A percentile compares a stretch with the other conserved stretches of the same genome.
Conservation (phyloP, 192 early-diverging fungal genomes). For the Coemansia guatemalensis region DNA sequence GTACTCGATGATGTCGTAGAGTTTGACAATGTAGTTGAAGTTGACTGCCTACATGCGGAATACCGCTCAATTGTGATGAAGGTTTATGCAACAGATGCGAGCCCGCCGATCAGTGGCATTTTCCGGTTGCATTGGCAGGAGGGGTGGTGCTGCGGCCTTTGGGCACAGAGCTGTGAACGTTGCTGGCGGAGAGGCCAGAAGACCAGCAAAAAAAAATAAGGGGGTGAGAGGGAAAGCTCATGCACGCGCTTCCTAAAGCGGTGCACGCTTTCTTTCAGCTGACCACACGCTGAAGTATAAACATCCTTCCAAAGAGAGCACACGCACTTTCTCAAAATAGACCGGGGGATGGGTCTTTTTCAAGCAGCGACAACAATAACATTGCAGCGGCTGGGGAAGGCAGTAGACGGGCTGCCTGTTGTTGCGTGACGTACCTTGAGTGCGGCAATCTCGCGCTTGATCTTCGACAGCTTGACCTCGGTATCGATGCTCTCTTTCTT, state of each 20-base stretch:
- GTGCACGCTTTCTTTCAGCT: neutral
- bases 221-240: neutral
- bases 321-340: constrained; percentile 2
- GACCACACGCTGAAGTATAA: neutral
- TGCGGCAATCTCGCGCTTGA: constrained; percentile 93
- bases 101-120: neutral
- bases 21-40: constrained; percentile 88
- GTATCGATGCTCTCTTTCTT: constrained; percentile 88
- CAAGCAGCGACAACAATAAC: constrained; percentile 2
- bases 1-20: constrained; percentile 95
- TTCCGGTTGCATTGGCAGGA: neutral
- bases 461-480: constrained; percentile 78
- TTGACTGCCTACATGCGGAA: constrained; percentile 67
- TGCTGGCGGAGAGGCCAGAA: neutral
- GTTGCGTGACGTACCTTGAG: constrained; percentile 67
- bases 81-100: neutral
- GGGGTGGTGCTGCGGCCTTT: neutral
- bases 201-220: constrained; percentile 2
- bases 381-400: constrained; percentile 11
- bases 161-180: neutral
- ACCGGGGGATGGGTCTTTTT: constrained; percentile 1
- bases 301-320: neutral
- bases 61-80: neutral
- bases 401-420: constrained; percentile 1
- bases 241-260: constrained; percentile 11